Evolutionary conservation across 768 basidiomycete genomes (phyloP).

Genomic region (Boletus pseudopeckii): DNA sequence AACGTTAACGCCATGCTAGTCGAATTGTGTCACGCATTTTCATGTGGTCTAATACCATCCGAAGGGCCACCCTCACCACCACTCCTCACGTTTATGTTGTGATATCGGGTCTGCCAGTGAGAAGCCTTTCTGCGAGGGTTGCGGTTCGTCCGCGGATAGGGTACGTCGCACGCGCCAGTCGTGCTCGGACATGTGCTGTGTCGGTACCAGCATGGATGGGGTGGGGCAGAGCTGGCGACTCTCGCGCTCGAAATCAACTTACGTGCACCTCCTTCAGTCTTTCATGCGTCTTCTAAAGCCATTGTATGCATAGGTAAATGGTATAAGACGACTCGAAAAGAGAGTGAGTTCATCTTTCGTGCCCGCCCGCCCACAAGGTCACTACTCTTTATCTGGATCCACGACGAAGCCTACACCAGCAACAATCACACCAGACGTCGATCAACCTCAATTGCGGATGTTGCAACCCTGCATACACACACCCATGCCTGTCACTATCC

Average conservation of each 20-base stretch:
- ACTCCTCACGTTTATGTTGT: conserved; percentile 1
- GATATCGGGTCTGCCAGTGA: background rate
- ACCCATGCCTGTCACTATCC: conserved; percentile 27
- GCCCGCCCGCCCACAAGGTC: conserved; percentile 53
- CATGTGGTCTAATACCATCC: conserved; percentile 14
- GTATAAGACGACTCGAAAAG: conserved; percentile 66
- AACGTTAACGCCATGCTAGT: background rate
- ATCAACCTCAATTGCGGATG: background rate
- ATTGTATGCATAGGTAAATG: no score
- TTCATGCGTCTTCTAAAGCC: background rate
- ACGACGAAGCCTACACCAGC: no score
- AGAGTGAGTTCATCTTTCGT: conserved; percentile 53
- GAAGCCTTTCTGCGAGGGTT: no score
- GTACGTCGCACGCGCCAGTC: no score
- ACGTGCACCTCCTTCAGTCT: conserved; percentile 37
- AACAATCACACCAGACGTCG: no score
- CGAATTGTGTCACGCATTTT: conserved; percentile 4
- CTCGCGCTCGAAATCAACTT: conserved; percentile 69
- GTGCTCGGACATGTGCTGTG: no score
- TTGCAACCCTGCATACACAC: conserved; percentile 16
- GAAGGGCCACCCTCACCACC: conserved; percentile 14
- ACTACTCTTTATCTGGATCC: no score
- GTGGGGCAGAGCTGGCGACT: conserved; percentile 45
- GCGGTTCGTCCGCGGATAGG: no score
- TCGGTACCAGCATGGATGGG: no score